Percentiles rank a stretch among this genome's conserved stretches.
Evolutionary conservation across 768 basidiomycete genomes (phyloP).

Genomic region (Termitomyces sp.): DNA sequence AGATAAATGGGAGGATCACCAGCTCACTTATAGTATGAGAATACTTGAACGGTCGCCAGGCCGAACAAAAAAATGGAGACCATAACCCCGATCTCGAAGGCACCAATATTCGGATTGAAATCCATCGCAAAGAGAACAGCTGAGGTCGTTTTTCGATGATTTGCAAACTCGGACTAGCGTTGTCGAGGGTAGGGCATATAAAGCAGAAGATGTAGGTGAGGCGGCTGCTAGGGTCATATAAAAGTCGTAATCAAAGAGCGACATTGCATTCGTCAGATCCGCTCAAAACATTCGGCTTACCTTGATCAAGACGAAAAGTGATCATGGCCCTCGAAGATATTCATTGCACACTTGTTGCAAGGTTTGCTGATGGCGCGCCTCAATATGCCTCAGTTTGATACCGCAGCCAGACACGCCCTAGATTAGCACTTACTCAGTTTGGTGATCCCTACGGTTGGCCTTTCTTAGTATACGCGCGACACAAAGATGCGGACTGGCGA

Average conservation of each 20-base stretch:
- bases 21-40: conserved; percentile 9
- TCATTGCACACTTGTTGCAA: neutral
- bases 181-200: neutral
- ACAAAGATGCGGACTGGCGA: neutral
- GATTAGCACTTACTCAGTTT: no score
- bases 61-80: conserved; percentile 11
- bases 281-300: neutral
- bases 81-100: conserved; percentile 10
- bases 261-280: neutral
- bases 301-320: neutral
- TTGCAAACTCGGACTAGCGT: neutral
- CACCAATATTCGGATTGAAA: conserved; percentile 5
- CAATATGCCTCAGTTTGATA: neutral
- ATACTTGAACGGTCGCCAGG: conserved; percentile 9
- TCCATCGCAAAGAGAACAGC: neutral
- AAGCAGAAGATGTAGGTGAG: neutral
- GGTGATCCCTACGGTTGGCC: neutral
- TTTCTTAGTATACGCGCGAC: neutral
- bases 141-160: neutral
- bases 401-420: no score
- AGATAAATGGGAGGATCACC: neutral
- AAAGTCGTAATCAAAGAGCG: neutral
- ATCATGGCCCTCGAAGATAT: neutral
- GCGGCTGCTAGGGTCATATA: neutral
- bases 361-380: neutral